These are phyloP conservation scores for Trifolium dubium DNA, from an alignment of 306 rosid species.

Conservation along the genomic window DNA sequence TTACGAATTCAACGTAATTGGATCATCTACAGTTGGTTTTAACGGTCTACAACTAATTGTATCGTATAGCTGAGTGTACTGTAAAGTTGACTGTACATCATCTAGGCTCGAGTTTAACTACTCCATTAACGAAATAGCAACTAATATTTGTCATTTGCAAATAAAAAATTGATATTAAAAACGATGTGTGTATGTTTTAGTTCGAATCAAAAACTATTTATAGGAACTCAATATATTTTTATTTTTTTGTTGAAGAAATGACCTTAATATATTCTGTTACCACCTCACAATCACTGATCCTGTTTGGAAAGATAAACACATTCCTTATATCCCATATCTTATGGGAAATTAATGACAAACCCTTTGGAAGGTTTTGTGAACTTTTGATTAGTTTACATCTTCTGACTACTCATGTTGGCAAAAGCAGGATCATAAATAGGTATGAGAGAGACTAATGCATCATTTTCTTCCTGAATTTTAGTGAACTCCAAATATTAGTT, in stretches of 20 bases:
- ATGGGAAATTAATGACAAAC: not conserved
- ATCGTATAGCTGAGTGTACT: not conserved
- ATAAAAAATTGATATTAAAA: not conserved
- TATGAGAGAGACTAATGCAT: slow-evolving; percentile 41
- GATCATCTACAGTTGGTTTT: not conserved
- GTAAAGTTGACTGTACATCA: not conserved
- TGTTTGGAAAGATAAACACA: not conserved
- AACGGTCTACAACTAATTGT: not conserved
- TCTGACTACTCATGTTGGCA: slow-evolving; percentile 29
- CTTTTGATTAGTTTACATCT: slow-evolving; percentile 35
- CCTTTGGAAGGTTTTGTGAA: not conserved
- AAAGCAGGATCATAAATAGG: slow-evolving; percentile 39
- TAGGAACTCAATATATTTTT: not conserved
- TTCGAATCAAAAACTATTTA: not conserved
- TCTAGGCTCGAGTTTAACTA: not conserved
- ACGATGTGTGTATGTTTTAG: too few relatives aligned
- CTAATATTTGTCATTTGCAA: not conserved
- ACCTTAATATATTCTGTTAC: too few relatives aligned
- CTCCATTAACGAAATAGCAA: not conserved
- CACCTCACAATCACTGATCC: not conserved
- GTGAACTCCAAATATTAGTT: slow-evolving; percentile 34
- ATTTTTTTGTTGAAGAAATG: too few relatives aligned
- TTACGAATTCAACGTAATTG: not conserved
- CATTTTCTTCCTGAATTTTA: slow-evolving; percentile 41
- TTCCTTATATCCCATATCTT: not conserved